Evolutionary conservation across 2,329 filamentous ascomycete species (phyloP), one percentile per base, ranked within the genome.

Genomic region (Rutstroemia sp.): DNA sequence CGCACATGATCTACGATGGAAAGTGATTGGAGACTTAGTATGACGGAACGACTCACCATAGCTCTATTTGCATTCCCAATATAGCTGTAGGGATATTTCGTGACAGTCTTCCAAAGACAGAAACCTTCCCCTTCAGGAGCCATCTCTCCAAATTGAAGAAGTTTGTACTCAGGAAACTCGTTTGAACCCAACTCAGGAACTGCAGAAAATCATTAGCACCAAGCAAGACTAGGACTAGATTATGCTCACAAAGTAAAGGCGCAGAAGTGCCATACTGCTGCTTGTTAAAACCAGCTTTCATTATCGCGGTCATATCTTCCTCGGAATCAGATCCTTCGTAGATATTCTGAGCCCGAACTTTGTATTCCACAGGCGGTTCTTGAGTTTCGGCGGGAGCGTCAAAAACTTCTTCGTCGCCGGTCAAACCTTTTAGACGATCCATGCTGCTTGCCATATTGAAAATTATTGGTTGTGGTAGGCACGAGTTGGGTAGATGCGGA

Each of bases 11-110:
- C 16, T 14, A n/a, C 41, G 4, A 19, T 27, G 9, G 17, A 21
- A 45, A 19, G n/a, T 42, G 37, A 27, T 12, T 8, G 10, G 46
- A 42, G 27, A 55, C 12, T 1, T 16, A 47, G n/a, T 27, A 16
- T 39, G 21, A 37, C 38, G 8, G 21, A 41, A 21, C 52, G 8
- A 45, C 34, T 51, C 41, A 48, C 21, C 17, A 19, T 48, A 17
- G 38, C 48, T 60, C 65, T 71, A 64, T 81, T 87, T 57, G 57
- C 58, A 58, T 76, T 76, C 55, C 78, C 77, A 45, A 85, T 78
- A 67, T 79, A 88, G 54, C 71, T 75, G 60, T 79, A 76, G 0
- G 82, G 81, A 63, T 86, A 90, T 19, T 74, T 75, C 25, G 73
- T 69, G 23, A 89, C 70, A 0, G 81, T 71, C 23, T 73, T 72